These are phyloP conservation scores for Zalaria sp. DNA, from an alignment of 2,329 filamentous ascomycete genomes.

Conservation along the genomic window DNA sequence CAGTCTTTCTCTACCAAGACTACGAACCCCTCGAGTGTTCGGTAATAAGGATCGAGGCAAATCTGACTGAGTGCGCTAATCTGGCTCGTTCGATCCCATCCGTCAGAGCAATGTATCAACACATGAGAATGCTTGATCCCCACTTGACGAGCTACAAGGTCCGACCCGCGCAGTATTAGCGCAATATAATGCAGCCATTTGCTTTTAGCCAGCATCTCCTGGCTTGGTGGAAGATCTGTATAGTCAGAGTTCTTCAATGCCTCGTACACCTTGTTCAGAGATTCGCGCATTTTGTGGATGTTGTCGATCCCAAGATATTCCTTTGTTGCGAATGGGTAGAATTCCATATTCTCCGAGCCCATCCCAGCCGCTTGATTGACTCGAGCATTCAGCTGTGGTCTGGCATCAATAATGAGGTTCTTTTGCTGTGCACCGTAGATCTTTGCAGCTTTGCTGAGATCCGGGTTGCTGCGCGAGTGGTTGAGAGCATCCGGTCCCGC, in stretches of 20 bases:
- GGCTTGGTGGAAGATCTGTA: slow-evolving; percentile 65
- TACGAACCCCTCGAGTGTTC: slow-evolving; percentile 89
- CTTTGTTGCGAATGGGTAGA: slow-evolving; percentile 85
- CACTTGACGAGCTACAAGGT: slow-evolving; percentile 72
- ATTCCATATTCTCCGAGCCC: slow-evolving; percentile 95
- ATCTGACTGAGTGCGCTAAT: slow-evolving; percentile 83
- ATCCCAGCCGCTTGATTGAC: slow-evolving; percentile 88
- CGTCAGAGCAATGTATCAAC: slow-evolving; percentile 93
- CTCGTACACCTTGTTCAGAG: slow-evolving; percentile 74
- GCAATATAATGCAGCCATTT: slow-evolving; percentile 85
- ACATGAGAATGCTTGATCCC: slow-evolving; percentile 90
- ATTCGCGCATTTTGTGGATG: slow-evolving; percentile 94
- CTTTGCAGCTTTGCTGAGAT: slow-evolving; percentile 4
- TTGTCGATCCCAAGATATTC: slow-evolving; percentile 94
- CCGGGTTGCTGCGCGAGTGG: slow-evolving; percentile 2
- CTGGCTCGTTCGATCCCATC: slow-evolving; percentile 95
- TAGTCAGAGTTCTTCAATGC: slow-evolving; percentile 87
- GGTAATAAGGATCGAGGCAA: slow-evolving; percentile 89
- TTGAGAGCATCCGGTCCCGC: neutral
- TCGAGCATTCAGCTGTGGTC: slow-evolving; percentile 84
- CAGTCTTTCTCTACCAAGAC: slow-evolving; percentile 94
- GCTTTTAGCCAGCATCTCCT: slow-evolving; percentile 68
- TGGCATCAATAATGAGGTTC: slow-evolving; percentile 90
- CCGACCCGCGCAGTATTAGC: slow-evolving; percentile 69
- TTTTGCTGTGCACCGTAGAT: slow-evolving; percentile 85